Evolutionary conservation across 2,329 filamentous ascomycete genomes (phyloP).

Genomic region (Pleoardoris graminearum): DNA sequence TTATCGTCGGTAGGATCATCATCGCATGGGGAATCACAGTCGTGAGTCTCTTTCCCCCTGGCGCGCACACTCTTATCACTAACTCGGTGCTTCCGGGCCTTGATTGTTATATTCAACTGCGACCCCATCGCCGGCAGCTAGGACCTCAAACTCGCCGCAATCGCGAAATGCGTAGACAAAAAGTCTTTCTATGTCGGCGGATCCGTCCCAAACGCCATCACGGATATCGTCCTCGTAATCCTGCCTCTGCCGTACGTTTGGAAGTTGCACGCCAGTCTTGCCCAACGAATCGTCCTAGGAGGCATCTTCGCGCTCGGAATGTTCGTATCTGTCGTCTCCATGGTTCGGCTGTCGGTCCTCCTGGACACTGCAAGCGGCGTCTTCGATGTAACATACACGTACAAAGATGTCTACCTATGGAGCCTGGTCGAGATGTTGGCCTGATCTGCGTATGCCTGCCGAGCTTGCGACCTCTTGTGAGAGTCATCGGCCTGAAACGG

Average conservation of each 20-base stretch:
- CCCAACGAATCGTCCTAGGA: slow-evolving; percentile 26
- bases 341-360: slow-evolving; percentile 29
- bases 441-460: slow-evolving; percentile 28
- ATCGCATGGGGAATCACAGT: slow-evolving; percentile 25
- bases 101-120: slow-evolving; percentile 26
- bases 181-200: slow-evolving; percentile 26
- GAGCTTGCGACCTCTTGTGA: slow-evolving; percentile 21
- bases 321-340: slow-evolving; percentile 28
- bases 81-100: background rate
- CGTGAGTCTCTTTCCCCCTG: slow-evolving; percentile 6
- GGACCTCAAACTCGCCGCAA: slow-evolving; percentile 23
- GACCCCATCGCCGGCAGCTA: slow-evolving; percentile 23
- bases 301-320: slow-evolving; percentile 30
- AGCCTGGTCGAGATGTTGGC: slow-evolving; percentile 29
- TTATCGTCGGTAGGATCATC: slow-evolving; percentile 15
- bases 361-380: slow-evolving; percentile 19
- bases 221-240: slow-evolving; percentile 25
- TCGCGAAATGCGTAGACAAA: slow-evolving; percentile 24
- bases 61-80: background rate
- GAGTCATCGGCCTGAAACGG: slow-evolving; percentile 20
- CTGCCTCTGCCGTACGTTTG: slow-evolving; percentile 32
- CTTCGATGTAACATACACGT: slow-evolving; percentile 28
- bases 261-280: slow-evolving; percentile 25
- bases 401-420: slow-evolving; percentile 32
- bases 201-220: slow-evolving; percentile 31